Conservation (phyloP, 2,329 filamentous ascomycete species). For the Talaromyces amestolkiae region DNA sequence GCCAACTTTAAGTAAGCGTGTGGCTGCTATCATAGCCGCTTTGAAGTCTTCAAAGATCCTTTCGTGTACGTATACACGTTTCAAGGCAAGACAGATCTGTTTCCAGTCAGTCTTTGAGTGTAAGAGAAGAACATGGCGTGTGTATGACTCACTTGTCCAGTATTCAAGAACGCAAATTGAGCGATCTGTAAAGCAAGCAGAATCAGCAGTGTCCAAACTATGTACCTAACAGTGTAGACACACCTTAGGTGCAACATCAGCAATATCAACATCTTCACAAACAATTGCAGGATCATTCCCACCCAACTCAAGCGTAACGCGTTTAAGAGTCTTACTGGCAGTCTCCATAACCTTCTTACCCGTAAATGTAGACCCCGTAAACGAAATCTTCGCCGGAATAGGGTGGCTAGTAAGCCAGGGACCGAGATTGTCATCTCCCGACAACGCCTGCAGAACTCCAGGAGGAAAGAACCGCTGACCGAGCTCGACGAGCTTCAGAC, state of each 20-base stretch:
- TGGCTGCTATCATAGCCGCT: constrained; percentile 40
- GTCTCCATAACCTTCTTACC: constrained; percentile 51
- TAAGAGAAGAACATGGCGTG: background rate
- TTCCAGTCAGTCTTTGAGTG: background rate
- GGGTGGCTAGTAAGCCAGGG: constrained; percentile 55
- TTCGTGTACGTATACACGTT: constrained; percentile 62
- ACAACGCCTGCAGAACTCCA: constrained; percentile 56
- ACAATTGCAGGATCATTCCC: constrained; percentile 15
- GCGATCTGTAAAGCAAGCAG: background rate
- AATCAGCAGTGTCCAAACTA: background rate
- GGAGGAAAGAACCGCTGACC: constrained; percentile 45
- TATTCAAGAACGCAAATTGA: background rate
- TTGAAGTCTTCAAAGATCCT: constrained; percentile 59
- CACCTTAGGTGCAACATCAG: background rate
- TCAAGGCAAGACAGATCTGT: constrained; percentile 54
- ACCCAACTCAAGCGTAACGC: constrained; percentile 50
- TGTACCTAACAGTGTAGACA: background rate
- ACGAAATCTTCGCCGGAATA: constrained; percentile 57
- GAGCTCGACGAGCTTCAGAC: constrained; percentile 7
- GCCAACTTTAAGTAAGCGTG: constrained; percentile 37
- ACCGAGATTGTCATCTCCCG: constrained; percentile 55
- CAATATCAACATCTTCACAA: constrained; percentile 12
- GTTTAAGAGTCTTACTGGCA: constrained; percentile 53
- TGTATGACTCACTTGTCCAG: background rate
- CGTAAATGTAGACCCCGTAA: constrained; percentile 56